Conservation (phyloP, 1,284 basidiomycete genomes). For the Mycosarcoma maydis region DNA sequence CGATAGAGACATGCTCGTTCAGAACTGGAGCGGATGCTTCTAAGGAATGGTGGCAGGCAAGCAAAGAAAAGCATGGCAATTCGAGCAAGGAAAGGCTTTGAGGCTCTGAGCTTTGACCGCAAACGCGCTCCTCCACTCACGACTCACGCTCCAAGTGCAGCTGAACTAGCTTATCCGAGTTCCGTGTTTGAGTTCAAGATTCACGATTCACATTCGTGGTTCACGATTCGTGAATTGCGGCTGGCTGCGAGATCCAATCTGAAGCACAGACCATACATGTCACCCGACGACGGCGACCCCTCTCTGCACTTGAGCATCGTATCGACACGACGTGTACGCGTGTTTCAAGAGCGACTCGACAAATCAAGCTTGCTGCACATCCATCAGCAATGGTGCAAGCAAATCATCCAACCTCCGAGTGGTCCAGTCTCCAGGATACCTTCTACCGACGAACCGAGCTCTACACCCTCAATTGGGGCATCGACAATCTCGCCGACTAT, state of each 20-base stretch:
- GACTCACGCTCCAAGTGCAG: no score
- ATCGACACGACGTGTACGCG: no score
- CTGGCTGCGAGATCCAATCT: no score
- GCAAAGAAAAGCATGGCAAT: neutral
- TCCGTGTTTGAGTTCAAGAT: neutral
- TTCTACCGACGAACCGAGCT: conserved; percentile 77
- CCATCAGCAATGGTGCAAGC: conserved; percentile 30
- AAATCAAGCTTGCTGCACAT: neutral
- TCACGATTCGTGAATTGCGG: no score
- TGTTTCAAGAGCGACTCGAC: no score
- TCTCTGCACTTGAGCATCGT: no score
- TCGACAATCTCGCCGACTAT: conserved; percentile 82
- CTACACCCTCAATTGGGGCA: conserved; percentile 82
- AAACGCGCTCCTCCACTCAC: conserved; percentile 9
- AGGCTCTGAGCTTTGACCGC: no score
- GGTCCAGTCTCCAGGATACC: conserved; percentile 61
- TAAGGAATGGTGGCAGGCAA: neutral
- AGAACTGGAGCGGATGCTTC: neutral
- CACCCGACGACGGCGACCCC: no score
- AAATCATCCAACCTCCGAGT: conserved; percentile 55
- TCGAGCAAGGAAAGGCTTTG: no score
- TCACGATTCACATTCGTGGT: no score
- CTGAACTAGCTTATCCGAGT: no score
- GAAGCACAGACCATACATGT: conserved; percentile 14
- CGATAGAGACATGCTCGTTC: conserved; percentile 15